Conservation (phyloP, 768 basidiomycete species). For the Favolaschia claudopus region DNA sequence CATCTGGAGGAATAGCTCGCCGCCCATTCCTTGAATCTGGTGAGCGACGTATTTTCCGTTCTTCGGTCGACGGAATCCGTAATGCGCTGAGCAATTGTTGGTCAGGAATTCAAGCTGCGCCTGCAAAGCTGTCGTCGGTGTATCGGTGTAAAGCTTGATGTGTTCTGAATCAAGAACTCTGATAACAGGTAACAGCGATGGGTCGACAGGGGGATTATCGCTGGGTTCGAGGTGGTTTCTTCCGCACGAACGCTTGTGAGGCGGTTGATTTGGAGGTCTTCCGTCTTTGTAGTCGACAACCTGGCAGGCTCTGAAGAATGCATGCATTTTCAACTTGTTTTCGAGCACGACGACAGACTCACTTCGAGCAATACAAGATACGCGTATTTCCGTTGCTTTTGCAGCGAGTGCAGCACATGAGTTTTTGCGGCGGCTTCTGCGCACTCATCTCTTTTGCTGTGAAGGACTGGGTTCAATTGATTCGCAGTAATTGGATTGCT, state of each 20-base stretch:
- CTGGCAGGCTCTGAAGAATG: not conserved
- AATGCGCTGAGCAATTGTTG: not conserved
- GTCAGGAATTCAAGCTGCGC: not conserved
- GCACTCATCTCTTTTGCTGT: not conserved
- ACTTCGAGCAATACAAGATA: not conserved
- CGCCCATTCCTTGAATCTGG: conserved; percentile 1
- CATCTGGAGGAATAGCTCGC: not conserved
- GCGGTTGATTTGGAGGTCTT: not conserved
- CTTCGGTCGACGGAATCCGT: not conserved
- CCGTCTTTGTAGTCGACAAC: not conserved
- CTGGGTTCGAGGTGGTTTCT: not conserved
- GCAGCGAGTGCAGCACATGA: not conserved
- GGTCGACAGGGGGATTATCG: too few relatives aligned
- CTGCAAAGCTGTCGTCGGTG: not conserved
- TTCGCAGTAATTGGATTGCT: too few relatives aligned
- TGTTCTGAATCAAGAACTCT: not conserved
- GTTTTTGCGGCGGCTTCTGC: not conserved
- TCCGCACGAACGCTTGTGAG: not conserved
- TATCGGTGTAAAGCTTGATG: not conserved
- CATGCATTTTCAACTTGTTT: not conserved
- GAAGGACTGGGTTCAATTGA: not conserved
- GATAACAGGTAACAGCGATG: too few relatives aligned
- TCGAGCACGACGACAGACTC: too few relatives aligned
- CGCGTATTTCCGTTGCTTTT: not conserved
- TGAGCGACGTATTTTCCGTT: conserved; percentile 1